Base-by-base conservation (phyloP, 768 basidiomycete genomes). In the Rhizopogon rudus region DNA sequence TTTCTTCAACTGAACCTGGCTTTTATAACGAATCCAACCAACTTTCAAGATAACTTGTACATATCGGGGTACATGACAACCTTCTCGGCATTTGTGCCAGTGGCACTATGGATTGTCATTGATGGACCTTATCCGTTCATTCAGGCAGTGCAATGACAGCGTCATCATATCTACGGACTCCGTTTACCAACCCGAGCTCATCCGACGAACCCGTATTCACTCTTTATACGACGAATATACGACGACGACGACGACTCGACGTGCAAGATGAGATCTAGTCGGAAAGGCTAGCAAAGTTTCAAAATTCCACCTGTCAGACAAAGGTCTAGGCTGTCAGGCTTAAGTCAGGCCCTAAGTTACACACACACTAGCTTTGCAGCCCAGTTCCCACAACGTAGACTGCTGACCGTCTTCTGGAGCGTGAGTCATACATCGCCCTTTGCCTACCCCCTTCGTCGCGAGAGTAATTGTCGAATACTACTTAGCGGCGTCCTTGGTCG, bases 11-110 rank as follows among this genome's bases (percentile, higher is more conserved):
- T 57, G 43, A 13, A 31, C 43, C 44, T 59, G 61, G 68, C 67
- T 60, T 68, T 69, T 69, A 69, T 68, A 66, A 69, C 62, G 45
- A 55, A 53, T 33, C 44, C 54, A 41, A 44, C 50, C 60, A 43
- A 52, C 57, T 65, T 71, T 65, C 57, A 35, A 51, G 16, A 48
- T 44, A 40, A 28, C 45, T 53, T 63, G 64, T 61, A 71, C 57
- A 66, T 71, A 69, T 69, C 63, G 67, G 68, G 66, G 29, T 57
- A 0, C 43, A 13, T 12, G 1, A 1, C 10, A 48, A 14, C 16
- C 4, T 41, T 57, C 53, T 57, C 64, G 40, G 17, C 51, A 60
- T 39, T 42, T 37, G 35, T 37, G 35, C 35, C 35, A 37, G 35
- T 37, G 35, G 35, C 5, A 25, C 25, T 25, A 25, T 25, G 25